Conservation (phyloP, 768 basidiomycete species). For the Cyclocybe aegerita region DNA sequence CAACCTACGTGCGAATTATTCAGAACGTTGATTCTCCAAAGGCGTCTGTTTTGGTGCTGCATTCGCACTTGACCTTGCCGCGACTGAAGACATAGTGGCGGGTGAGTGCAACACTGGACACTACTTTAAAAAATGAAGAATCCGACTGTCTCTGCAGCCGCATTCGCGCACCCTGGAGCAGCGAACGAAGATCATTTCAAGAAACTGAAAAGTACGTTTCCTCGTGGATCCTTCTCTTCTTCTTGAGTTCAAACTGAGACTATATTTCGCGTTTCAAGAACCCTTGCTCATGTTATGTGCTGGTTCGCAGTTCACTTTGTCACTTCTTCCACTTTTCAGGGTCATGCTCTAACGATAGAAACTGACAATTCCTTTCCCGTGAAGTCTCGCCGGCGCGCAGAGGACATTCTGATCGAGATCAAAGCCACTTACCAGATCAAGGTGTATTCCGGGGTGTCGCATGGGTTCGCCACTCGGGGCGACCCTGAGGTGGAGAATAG, state of each 20-base stretch:
- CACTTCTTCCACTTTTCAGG: not conserved
- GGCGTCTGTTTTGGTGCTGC: conserved; percentile 61
- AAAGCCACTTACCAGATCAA: conserved; percentile 57
- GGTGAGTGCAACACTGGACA: conserved; percentile 27
- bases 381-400: conserved; percentile 49
- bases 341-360: conserved; percentile 30
- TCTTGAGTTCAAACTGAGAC: not conserved
- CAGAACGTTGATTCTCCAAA: conserved; percentile 14
- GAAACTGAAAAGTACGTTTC: conserved; percentile 41
- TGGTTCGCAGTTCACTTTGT: conserved; percentile 29
- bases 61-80: conserved; percentile 42
- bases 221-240: not conserved
- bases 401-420: conserved; percentile 51
- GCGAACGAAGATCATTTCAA: conserved; percentile 45
- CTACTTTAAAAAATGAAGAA: not conserved
- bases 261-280: conserved; percentile 26
- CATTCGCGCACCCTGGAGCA: conserved; percentile 54
- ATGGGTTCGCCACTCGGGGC: conserved; percentile 51
- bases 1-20: not conserved
- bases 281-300: conserved; percentile 55
- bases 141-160: conserved; percentile 29
- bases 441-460: conserved; percentile 47
- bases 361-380: conserved; percentile 52
- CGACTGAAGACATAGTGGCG: conserved; percentile 41
- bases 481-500: conserved; percentile 37